Conservation (phyloP, 2,329 filamentous ascomycete genomes). For the Camillea tinctor region DNA sequence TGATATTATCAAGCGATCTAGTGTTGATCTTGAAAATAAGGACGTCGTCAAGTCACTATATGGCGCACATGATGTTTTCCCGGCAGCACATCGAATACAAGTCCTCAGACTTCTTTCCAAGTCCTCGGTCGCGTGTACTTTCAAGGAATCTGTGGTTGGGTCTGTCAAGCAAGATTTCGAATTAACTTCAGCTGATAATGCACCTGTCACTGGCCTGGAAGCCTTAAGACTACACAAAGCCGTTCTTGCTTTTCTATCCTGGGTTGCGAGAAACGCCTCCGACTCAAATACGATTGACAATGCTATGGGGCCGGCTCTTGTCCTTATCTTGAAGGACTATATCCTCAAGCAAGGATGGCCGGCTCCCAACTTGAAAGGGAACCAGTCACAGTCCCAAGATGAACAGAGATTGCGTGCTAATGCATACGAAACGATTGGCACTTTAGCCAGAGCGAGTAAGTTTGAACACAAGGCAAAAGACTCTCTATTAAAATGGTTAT, state of each 20-base stretch:
- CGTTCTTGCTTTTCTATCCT: conserved; percentile 83
- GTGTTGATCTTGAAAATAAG: conserved; percentile 70
- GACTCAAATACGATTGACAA: conserved; percentile 53
- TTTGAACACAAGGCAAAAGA: conserved; percentile 53
- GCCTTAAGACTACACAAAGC: conserved; percentile 76
- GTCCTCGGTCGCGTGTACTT: conserved; percentile 70
- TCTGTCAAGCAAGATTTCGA: conserved; percentile 68
- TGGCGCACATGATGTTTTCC: conserved; percentile 68
- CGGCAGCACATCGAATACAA: conserved; percentile 72
- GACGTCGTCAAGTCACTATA: conserved; percentile 66
- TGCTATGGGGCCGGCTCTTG: conserved; percentile 65
- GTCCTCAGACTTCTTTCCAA: conserved; percentile 75
- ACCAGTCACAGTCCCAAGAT: conserved; percentile 47
- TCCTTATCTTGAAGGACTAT: conserved; percentile 69
- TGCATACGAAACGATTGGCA: conserved; percentile 88
- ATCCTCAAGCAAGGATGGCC: conserved; percentile 85
- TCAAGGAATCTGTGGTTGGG: conserved; percentile 64
- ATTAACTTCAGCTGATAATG: conserved; percentile 34
- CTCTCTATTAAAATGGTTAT: conserved; percentile 70
- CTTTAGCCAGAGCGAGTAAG: conserved; percentile 66
- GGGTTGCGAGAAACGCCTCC: conserved; percentile 74
- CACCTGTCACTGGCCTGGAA: conserved; percentile 62
- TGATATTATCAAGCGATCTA: conserved; percentile 79
- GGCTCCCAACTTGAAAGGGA: conserved; percentile 47
- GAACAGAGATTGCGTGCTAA: conserved; percentile 69